Evolutionary conservation across 192 early-diverging fungal species (phyloP), one percentile per base, ranked within the genome.

Genomic region (Linnemannia zychae): DNA sequence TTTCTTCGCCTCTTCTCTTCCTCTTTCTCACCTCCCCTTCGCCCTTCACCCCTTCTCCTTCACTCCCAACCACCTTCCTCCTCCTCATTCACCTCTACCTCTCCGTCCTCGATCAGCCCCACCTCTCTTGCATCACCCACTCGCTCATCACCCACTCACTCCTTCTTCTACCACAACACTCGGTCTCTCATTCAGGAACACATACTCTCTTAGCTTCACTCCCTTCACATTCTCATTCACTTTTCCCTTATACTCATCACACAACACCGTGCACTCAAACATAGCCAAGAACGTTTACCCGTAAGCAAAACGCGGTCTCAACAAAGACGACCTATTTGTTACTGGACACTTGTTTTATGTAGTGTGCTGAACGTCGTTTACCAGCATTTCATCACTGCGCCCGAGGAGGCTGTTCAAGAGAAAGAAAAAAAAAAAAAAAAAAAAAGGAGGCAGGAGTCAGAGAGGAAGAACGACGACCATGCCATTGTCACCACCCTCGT

Each of bases 231-330:
- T 53, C 50, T 7, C 52, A 5, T 24, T 57, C 52, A 57, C n/a
- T 57, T 9, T 7, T n/a, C 40, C 40, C 22, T 28, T 0, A 28
- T n/a, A n/a, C n/a, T 12, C 57, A 24, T 63, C 57, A 24, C 57
- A 6, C 24, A 63, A 44, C n/a, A n/a, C n/a, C n/a, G n/a, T n/a
- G 31, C 57, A 16, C 28, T 31, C 57, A 63, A 63, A 63, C 24
- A 63, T n/a, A 11, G 24, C 4, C 57, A 31, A 63, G 15, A 63
- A 31, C 57, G 1, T 63, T 31, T 28, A 31, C 57, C 15, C 31
- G 57, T 63, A 63, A 63, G 57, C 57, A n/a, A 63, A 15, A 63
- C 57, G 28, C 28, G 28, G 57, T 63, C 28, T 63, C 57, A 63
- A 12, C 57, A 63, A 28, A 9, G 31, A 28, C 15, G 3, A 13